Conservation (phyloP, 306 rosid species). For the Oemleria cerasiformis region DNA sequence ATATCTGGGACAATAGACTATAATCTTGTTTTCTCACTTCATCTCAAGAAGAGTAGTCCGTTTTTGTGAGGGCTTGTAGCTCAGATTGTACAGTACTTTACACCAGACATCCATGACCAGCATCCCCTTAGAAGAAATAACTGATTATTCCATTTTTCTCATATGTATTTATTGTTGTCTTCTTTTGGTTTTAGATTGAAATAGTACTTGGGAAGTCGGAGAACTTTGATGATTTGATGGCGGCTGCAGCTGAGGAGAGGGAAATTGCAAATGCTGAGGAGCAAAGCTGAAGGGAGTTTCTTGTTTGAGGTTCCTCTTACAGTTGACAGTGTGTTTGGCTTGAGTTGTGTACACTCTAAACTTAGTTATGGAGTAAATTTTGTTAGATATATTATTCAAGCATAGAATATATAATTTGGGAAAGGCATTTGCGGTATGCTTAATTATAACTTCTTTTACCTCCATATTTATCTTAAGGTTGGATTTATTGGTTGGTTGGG, state of each 20-base stretch:
- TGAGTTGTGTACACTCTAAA: slow-evolving; percentile 2
- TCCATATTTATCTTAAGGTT: neutral
- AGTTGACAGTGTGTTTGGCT: neutral
- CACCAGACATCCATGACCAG: neutral
- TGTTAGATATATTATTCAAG: slow-evolving; percentile 3
- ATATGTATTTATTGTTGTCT: neutral
- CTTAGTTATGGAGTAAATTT: neutral
- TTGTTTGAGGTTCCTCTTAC: neutral
- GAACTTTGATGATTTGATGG: slow-evolving; percentile 48
- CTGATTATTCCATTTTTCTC: neutral
- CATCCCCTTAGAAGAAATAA: neutral
- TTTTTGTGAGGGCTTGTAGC: neutral
- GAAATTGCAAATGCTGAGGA: slow-evolving; percentile 24
- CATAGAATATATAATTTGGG: neutral
- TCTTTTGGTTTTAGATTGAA: slow-evolving; percentile 28
- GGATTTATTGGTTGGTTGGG: neutral
- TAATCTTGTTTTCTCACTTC: neutral
- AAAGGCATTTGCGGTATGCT: slow-evolving; percentile 2
- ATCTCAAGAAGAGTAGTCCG: neutral
- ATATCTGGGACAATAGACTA: neutral
- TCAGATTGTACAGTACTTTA: neutral
- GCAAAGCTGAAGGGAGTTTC: slow-evolving; percentile 22
- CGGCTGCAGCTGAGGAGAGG: slow-evolving; percentile 48
- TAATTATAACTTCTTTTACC: neutral
- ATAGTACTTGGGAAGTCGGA: slow-evolving; percentile 42